Percentiles rank a stretch among this genome's conserved stretches.
These are phyloP conservation scores for Boletus reticuloceps DNA, from an alignment of 768 basidiomycete genomes.

Conservation along the genomic window DNA sequence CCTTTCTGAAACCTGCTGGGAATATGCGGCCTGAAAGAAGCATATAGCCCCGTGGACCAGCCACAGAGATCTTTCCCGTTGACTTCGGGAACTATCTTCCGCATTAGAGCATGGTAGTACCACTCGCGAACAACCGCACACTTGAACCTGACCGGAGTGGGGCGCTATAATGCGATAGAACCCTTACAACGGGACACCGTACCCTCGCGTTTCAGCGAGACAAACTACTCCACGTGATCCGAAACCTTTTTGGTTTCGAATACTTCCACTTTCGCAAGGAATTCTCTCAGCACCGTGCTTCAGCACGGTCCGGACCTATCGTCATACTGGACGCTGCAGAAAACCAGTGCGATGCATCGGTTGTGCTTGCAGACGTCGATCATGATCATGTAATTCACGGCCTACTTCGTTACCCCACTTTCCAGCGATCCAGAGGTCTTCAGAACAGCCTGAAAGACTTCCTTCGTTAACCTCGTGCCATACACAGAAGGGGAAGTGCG, in stretches of 20 bases:
- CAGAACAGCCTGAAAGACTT: neutral
- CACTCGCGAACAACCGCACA: too few relatives aligned
- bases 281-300: neutral
- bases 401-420: neutral
- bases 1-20: too few relatives aligned
- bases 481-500: neutral
- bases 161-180: too few relatives aligned
- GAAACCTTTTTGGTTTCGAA: neutral
- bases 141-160: too few relatives aligned
- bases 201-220: neutral
- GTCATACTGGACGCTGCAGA: neutral
- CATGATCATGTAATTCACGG: neutral
- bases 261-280: neutral
- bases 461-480: neutral
- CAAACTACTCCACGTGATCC: neutral
- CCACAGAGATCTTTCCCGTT: too few relatives aligned
- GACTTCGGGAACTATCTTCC: too few relatives aligned
- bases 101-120: too few relatives aligned
- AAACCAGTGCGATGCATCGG: neutral
- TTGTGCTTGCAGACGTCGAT: neutral
- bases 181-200: neutral
- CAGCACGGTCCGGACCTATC: neutral
- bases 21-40: too few relatives aligned
- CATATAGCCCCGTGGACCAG: too few relatives aligned
- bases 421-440: neutral